These are phyloP conservation scores for Parsonsia alboflavescens DNA, from an alignment of 257 asterid species.

Conservation along the genomic window DNA sequence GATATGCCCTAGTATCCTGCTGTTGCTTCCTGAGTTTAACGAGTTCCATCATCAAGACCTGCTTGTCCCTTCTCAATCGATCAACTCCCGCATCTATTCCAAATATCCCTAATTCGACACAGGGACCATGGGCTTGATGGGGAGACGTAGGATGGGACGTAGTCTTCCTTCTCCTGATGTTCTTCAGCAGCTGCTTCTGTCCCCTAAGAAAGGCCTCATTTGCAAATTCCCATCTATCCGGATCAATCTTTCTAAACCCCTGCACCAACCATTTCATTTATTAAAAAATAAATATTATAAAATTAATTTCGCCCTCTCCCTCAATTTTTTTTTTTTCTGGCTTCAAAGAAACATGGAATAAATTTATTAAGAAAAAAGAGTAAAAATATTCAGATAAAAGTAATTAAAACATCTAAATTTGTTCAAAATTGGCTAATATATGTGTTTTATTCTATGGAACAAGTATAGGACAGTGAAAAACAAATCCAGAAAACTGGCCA, in stretches of 20 bases:
- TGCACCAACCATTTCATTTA: slow-evolving; percentile 36
- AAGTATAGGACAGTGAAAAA: not conserved
- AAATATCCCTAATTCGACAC: slow-evolving; percentile 54
- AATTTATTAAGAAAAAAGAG: too few relatives aligned
- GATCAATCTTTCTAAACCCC: slow-evolving; percentile 90
- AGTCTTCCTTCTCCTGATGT: slow-evolving; percentile 55
- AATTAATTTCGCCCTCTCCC: too few relatives aligned
- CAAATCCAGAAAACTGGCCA: not conserved
- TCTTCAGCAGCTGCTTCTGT: slow-evolving; percentile 52
- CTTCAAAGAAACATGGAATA: too few relatives aligned
- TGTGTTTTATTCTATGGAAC: too few relatives aligned
- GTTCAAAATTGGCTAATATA: too few relatives aligned
- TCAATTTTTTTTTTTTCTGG: too few relatives aligned
- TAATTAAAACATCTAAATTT: too few relatives aligned
- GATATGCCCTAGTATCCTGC: slow-evolving; percentile 38
- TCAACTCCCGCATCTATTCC: slow-evolving; percentile 52
- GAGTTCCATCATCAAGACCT: slow-evolving; percentile 42
- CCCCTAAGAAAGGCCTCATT: slow-evolving; percentile 64
- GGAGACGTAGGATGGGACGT: slow-evolving; percentile 22
- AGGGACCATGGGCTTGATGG: slow-evolving; percentile 35
- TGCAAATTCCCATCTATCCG: slow-evolving; percentile 87
- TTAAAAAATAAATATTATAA: not conserved
- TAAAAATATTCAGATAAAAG: too few relatives aligned
- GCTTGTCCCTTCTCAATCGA: slow-evolving; percentile 56
- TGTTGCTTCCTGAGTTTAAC: slow-evolving; percentile 67